Conservation (phyloP, 1,284 basidiomycete species). For the Coniferiporia weirii region DNA sequence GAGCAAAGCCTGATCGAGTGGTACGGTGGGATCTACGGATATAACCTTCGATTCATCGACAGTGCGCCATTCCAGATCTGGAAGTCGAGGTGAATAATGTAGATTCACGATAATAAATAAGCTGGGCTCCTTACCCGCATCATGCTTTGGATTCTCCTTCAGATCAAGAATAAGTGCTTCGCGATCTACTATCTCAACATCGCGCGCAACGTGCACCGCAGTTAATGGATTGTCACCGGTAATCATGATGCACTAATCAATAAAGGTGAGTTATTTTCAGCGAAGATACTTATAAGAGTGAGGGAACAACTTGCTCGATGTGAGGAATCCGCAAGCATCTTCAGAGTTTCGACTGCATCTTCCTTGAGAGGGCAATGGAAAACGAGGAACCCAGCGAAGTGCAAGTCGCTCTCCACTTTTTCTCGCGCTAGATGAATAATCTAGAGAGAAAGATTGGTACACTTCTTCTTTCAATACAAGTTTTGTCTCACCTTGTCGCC, state of each 20-base stretch:
- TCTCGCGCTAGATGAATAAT: constrained; percentile 82
- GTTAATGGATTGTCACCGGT: constrained; percentile 96
- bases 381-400: constrained; percentile 89
- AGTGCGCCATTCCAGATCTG: constrained; percentile 88
- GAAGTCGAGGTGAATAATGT: background rate
- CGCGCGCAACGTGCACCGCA: constrained; percentile 87
- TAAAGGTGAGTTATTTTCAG: background rate
- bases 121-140: constrained; percentile 48
- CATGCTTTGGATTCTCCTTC: constrained; percentile 71
- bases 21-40: constrained; percentile 70
- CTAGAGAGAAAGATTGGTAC: constrained; percentile 33
- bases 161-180: constrained; percentile 89
- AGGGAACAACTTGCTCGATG: constrained; percentile 66
- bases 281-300: background rate
- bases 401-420: constrained; percentile 70
- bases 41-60: constrained; percentile 87
- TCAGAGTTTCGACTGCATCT: constrained; percentile 85
- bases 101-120: background rate
- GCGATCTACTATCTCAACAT: constrained; percentile 94
- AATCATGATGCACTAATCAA: constrained; percentile 86
- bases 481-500: constrained; percentile 43
- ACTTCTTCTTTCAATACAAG: background rate
- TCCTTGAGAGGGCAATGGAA: constrained; percentile 95
- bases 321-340: constrained; percentile 91
- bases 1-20: constrained; percentile 74